Evolutionary conservation across 176 grass and related monocot species (phyloP).

Genomic region (Chrysopogon serrulatus): DNA sequence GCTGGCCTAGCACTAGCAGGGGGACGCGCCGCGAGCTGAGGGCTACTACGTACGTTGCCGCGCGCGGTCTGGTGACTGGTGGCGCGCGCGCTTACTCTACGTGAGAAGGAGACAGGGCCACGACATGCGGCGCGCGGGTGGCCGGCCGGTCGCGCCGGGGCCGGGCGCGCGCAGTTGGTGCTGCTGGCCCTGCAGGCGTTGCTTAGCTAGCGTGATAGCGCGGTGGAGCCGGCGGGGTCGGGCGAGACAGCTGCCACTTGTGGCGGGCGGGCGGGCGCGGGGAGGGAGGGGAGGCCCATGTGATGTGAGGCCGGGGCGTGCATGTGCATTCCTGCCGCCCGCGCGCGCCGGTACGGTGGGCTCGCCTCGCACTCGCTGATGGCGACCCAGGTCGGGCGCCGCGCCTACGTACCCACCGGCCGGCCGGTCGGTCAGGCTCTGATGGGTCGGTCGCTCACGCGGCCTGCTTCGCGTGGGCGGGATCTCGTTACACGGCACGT

Average conservation of each 20-base stretch:
- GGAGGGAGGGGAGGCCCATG: constrained; percentile 36
- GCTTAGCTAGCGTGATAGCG: not conserved
- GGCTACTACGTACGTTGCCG: too few relatives aligned
- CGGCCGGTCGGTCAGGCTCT: too few relatives aligned
- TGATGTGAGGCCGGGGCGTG: constrained; percentile 38
- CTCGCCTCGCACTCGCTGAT: not conserved
- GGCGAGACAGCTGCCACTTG: constrained; percentile 21
- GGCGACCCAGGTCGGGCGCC: constrained; percentile 21
- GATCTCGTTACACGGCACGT: constrained; percentile 36
- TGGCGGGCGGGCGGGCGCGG: constrained; percentile 30
- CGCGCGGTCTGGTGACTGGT: too few relatives aligned
- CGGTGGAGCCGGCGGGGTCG: not conserved
- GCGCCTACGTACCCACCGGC: not conserved
- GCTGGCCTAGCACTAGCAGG: not conserved
- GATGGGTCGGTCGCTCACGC: not conserved
- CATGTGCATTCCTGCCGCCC: too few relatives aligned
- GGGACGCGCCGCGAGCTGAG: too few relatives aligned
- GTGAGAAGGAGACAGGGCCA: constrained; percentile 20
- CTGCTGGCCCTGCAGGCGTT: too few relatives aligned
- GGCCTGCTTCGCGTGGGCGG: constrained; percentile 6
- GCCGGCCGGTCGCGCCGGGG: not conserved
- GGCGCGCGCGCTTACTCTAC: too few relatives aligned
- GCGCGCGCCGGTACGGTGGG: not conserved
- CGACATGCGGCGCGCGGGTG: not conserved
- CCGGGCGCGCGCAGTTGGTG: not conserved